These are phyloP conservation scores for Capronia epimyces DNA, from an alignment of 2,329 filamentous ascomycete genomes.

Conservation along the genomic window DNA sequence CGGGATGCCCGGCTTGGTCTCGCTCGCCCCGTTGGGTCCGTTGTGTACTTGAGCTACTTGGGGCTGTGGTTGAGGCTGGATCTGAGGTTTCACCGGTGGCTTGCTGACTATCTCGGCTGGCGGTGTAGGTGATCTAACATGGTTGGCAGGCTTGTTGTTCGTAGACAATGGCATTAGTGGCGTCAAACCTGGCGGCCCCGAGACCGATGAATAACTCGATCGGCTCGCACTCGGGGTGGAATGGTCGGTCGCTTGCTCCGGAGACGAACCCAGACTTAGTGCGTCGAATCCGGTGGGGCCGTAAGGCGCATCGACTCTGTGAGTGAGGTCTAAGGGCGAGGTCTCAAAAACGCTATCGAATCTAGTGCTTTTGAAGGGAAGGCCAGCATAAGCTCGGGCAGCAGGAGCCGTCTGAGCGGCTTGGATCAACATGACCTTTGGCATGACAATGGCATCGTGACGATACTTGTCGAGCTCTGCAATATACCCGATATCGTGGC, in stretches of 20 bases:
- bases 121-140: conserved; percentile 7
- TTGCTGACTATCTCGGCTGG: conserved; percentile 11
- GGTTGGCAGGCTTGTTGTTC: conserved; percentile 6
- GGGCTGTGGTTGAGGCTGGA: neutral
- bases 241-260: conserved; percentile 1
- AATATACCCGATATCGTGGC: conserved; percentile 56
- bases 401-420: conserved; percentile 12
- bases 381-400: conserved; percentile 12
- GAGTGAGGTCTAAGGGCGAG: conserved; percentile 9
- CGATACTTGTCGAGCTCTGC: conserved; percentile 51
- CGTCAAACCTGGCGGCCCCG: conserved; percentile 4
- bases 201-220: conserved; percentile 13
- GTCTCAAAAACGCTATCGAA: conserved; percentile 24
- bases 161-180: conserved; percentile 7
- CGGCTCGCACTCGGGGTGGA: conserved; percentile 8
- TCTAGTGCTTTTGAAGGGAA: conserved; percentile 16
- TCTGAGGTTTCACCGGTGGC: conserved; percentile 5
- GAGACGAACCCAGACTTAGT: neutral
- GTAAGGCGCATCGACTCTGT: conserved; percentile 1
- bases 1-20: conserved; percentile 34
- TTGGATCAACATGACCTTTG: conserved; percentile 23
- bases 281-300: neutral
- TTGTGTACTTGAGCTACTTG: neutral
- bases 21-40: neutral
- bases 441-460: conserved; percentile 15